phyloP scores from a whole-genome alignment of 1,284 basidiomycete species.

The Rhodotorula sp. region DNA sequence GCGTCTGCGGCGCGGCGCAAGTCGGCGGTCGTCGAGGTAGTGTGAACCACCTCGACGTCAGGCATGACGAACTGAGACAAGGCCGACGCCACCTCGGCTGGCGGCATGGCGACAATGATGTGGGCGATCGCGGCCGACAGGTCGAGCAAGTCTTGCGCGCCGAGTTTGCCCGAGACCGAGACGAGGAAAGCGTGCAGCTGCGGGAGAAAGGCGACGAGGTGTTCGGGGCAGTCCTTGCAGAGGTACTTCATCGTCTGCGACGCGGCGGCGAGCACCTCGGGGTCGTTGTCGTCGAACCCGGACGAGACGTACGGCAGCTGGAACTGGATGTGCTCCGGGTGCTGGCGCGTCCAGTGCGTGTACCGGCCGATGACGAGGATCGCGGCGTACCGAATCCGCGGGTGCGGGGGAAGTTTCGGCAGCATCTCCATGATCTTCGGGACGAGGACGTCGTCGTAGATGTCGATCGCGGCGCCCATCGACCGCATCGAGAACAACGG shows the following conservation, averaged over 20 bases:
- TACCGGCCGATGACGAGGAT: constrained; percentile 93
- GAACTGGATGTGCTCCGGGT: constrained; percentile 80
- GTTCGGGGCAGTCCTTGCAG: constrained; percentile 88
- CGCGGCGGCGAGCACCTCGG: constrained; percentile 79
- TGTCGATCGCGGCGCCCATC: constrained; percentile 93
- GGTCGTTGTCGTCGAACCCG: constrained; percentile 71
- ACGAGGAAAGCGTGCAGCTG: constrained; percentile 86
- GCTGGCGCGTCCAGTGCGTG: constrained; percentile 91
- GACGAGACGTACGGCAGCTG: constrained; percentile 88
- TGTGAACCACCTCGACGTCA: constrained; percentile 53
- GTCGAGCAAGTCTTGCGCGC: constrained; percentile 82
- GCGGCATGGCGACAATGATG: constrained; percentile 86
- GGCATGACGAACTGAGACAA: constrained; percentile 75
- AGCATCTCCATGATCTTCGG: constrained; percentile 95
- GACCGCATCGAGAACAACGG: constrained; percentile 96
- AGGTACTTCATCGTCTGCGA: constrained; percentile 95
- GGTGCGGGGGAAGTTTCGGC: constrained; percentile 83
- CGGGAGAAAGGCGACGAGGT: constrained; percentile 85
- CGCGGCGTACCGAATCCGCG: constrained; percentile 89
- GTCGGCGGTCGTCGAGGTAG: constrained; percentile 8
- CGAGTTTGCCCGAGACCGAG: constrained; percentile 70
- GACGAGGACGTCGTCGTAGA: constrained; percentile 76
- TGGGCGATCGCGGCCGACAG: constrained; percentile 94
- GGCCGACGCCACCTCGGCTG: constrained; percentile 72
- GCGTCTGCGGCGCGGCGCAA: constrained; percentile 57